Evolutionary conservation across 2,329 filamentous ascomycete species (phyloP).

Genomic region (Colletotrichum truncatum): DNA sequence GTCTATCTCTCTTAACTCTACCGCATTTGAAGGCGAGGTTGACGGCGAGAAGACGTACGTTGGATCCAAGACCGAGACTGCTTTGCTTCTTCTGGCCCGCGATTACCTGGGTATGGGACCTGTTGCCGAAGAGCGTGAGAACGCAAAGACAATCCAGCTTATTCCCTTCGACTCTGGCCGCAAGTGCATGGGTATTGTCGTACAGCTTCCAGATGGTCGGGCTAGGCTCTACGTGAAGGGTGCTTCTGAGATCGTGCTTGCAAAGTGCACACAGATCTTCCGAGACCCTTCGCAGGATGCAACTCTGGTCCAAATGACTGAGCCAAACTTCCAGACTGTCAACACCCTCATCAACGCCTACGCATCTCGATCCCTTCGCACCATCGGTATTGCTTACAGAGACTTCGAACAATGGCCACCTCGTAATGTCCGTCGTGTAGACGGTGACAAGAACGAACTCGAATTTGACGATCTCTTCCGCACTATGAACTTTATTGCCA

Average conservation of each 20-base stretch:
- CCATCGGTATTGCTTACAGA: constrained; percentile 84
- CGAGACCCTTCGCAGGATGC: constrained; percentile 57
- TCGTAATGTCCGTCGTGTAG: constrained; percentile 62
- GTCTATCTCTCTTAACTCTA: constrained; percentile 74
- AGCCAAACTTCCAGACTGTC: constrained; percentile 65
- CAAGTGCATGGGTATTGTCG: constrained; percentile 75
- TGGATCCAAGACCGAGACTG: constrained; percentile 82
- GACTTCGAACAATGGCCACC: constrained; percentile 91
- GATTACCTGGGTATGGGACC: constrained; percentile 74
- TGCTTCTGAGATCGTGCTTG: constrained; percentile 71
- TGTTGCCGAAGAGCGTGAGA: constrained; percentile 71
- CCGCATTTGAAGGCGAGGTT: constrained; percentile 80
- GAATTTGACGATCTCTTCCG: constrained; percentile 73
- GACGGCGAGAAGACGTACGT: constrained; percentile 74
- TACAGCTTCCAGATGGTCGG: constrained; percentile 58
- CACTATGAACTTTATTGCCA: constrained; percentile 72
- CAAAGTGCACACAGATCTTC: constrained; percentile 62
- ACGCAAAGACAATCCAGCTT: constrained; percentile 68
- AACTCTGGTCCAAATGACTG: constrained; percentile 53
- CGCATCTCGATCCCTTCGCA: constrained; percentile 81
- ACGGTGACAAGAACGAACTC: constrained; percentile 67
- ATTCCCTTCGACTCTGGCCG: constrained; percentile 80
- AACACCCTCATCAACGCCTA: constrained; percentile 78
- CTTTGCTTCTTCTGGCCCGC: constrained; percentile 74
- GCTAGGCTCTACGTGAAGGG: constrained; percentile 71